These are phyloP conservation scores for Mycena indigotica DNA, from an alignment of 768 basidiomycete genomes.

Conservation along the genomic window DNA sequence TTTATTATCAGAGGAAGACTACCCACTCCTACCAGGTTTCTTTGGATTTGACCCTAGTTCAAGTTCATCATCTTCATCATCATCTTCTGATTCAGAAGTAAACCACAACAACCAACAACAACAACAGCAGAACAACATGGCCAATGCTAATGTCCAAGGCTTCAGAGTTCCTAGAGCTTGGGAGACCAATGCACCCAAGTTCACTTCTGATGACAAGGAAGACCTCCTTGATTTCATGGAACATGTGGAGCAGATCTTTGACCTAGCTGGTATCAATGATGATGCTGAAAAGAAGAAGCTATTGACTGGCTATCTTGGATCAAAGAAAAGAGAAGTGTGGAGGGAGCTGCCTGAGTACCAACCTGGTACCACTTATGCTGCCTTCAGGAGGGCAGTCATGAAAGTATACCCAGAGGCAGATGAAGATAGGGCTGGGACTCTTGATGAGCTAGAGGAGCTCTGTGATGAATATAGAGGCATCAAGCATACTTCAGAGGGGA, in stretches of 20 bases:
- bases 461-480: conserved; percentile 6
- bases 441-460: not conserved
- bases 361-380: not conserved
- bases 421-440: not conserved
- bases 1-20: not conserved
- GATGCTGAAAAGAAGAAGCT: conserved; percentile 3
- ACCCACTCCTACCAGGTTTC: not conserved
- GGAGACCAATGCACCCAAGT: conserved; percentile 5
- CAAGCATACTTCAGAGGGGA: conserved; percentile 2
- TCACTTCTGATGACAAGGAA: not conserved
- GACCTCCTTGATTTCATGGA: conserved; percentile 8
- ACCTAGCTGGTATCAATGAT: not conserved
- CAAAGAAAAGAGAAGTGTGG: not conserved
- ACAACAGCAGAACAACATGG: not conserved
- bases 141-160: not conserved
- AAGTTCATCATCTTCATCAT: not conserved
- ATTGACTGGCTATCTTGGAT: not conserved
- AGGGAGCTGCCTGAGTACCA: not conserved
- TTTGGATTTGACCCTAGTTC: not conserved
- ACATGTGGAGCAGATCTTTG: conserved; percentile 8
- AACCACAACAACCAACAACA: not conserved
- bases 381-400: conserved; percentile 4
- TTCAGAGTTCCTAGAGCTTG: conserved; percentile 5
- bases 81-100: too few species aligned
- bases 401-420: conserved; percentile 1